A percentile compares a stretch with the other conserved stretches of the same genome.
Evolutionary conservation across 768 basidiomycete genomes (phyloP).

Genomic region (Ramaria sp.): DNA sequence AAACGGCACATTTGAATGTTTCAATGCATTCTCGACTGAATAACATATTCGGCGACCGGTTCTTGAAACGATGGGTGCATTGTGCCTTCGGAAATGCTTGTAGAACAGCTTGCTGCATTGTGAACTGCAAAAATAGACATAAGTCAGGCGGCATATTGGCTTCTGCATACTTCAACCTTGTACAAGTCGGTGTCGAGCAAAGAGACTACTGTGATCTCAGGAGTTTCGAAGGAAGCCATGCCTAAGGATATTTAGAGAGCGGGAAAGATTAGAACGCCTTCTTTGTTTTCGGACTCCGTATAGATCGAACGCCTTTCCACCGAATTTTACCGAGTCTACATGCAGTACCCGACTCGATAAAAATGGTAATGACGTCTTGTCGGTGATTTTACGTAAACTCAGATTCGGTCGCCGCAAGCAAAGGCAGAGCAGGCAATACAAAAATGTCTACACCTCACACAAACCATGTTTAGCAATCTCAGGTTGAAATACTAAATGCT

Average conservation of each 20-base stretch:
- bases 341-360: too few species aligned
- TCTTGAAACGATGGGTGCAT: constrained; percentile 74
- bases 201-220: constrained; percentile 28
- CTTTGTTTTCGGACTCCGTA: too few species aligned
- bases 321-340: too few species aligned
- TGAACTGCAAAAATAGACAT: constrained; percentile 41
- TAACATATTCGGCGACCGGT: constrained; percentile 51
- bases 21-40: constrained; percentile 64
- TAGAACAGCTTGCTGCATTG: constrained; percentile 91
- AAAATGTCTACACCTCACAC: too few species aligned
- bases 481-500: constrained; percentile 71
- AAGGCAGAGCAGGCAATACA: too few species aligned
- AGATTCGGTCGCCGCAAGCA: too few species aligned
- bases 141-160: not conserved
- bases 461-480: constrained; percentile 28
- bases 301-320: too few species aligned
- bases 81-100: constrained; percentile 61
- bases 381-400: too few species aligned
- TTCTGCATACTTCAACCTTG: constrained; percentile 45
- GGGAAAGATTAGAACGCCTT: not conserved
- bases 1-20: constrained; percentile 41
- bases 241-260: not conserved
- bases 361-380: too few species aligned
- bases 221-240: not conserved
- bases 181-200: constrained; percentile 91